These are phyloP conservation scores for Colletotrichum spaethianum DNA, from an alignment of 2,329 filamentous ascomycete genomes.

Conservation along the genomic window DNA sequence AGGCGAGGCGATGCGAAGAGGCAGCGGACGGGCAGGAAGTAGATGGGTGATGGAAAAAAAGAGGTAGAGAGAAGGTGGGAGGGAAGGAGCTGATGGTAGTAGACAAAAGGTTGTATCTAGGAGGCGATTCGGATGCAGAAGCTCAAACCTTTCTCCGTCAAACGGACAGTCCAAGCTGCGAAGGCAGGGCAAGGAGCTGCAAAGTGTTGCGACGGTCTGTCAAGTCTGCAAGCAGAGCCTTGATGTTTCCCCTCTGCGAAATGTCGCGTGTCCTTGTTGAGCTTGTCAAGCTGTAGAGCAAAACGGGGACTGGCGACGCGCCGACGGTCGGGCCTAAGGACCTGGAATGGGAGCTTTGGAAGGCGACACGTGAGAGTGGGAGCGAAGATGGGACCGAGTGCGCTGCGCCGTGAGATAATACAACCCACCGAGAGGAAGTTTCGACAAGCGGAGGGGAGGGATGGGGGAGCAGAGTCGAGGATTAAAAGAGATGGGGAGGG, in stretches of 20 bases:
- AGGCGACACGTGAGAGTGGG: conserved; percentile 36
- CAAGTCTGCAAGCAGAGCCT: conserved; percentile 42
- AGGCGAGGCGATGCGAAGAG: conserved; percentile 31
- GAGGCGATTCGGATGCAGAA: conserved; percentile 51
- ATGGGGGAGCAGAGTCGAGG: conserved; percentile 5
- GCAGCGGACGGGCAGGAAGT: conserved; percentile 36
- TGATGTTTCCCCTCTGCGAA: conserved; percentile 29
- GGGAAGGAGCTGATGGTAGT: conserved; percentile 37
- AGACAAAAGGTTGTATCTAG: conserved; percentile 45
- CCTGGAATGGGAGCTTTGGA: conserved; percentile 28
- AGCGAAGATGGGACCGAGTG: conserved; percentile 29
- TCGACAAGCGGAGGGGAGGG: not conserved
- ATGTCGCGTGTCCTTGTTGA: conserved; percentile 7
- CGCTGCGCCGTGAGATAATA: conserved; percentile 33
- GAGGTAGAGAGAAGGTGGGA: conserved; percentile 34
- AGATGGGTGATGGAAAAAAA: conserved; percentile 37
- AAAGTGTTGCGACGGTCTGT: conserved; percentile 33
- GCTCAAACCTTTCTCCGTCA: conserved; percentile 56
- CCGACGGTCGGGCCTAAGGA: conserved; percentile 28
- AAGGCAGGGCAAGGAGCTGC: conserved; percentile 36
- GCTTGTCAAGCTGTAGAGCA: conserved; percentile 25
- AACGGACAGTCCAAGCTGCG: conserved; percentile 45
- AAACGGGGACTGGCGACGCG: conserved; percentile 26
- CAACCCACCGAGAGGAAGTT: conserved; percentile 34
- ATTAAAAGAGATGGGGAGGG: conserved; percentile 41